Conservation (phyloP, 1,284 basidiomycete genomes). For the Puccinia polysora region DNA sequence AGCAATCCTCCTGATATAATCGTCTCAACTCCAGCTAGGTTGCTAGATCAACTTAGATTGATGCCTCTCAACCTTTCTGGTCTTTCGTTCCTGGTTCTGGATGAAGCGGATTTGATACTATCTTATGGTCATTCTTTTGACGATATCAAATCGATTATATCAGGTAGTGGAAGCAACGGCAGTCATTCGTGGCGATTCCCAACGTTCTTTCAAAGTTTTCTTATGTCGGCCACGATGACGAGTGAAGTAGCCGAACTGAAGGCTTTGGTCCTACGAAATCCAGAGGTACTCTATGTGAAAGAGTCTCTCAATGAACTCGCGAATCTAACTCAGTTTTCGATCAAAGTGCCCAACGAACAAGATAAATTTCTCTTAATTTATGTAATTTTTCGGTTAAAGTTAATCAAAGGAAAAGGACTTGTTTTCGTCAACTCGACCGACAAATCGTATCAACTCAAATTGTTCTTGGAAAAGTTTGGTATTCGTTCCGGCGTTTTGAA, state of each 20-base stretch:
- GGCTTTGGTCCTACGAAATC: constrained; percentile 77
- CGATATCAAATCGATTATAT: constrained; percentile 78
- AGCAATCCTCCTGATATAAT: constrained; percentile 71
- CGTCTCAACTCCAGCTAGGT: constrained; percentile 82
- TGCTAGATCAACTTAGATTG: constrained; percentile 71
- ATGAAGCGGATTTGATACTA: constrained; percentile 95
- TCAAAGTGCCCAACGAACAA: constrained; percentile 73
- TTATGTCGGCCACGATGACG: constrained; percentile 98
- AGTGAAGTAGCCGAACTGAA: constrained; percentile 89
- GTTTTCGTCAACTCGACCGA: constrained; percentile 97
- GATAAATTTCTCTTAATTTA: constrained; percentile 95
- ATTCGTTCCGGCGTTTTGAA: constrained; percentile 95
- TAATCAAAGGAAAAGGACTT: constrained; percentile 93
- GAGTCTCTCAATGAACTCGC: constrained; percentile 74
- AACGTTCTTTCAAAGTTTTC: constrained; percentile 83
- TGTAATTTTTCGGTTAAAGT: constrained; percentile 87
- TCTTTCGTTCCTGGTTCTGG: too few species aligned
- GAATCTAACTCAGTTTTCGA: constrained; percentile 78
- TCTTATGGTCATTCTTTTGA: constrained; percentile 89
- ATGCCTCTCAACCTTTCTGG: constrained; percentile 67
- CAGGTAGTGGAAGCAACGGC: constrained; percentile 56
- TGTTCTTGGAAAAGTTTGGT: constrained; percentile 96
- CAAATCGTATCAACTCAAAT: constrained; percentile 84
- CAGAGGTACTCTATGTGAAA: constrained; percentile 77
- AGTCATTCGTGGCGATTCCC: constrained; percentile 62